These are phyloP conservation scores for Sporisorium graminicola DNA, from an alignment of 1,284 basidiomycete species.

Conservation along the genomic window DNA sequence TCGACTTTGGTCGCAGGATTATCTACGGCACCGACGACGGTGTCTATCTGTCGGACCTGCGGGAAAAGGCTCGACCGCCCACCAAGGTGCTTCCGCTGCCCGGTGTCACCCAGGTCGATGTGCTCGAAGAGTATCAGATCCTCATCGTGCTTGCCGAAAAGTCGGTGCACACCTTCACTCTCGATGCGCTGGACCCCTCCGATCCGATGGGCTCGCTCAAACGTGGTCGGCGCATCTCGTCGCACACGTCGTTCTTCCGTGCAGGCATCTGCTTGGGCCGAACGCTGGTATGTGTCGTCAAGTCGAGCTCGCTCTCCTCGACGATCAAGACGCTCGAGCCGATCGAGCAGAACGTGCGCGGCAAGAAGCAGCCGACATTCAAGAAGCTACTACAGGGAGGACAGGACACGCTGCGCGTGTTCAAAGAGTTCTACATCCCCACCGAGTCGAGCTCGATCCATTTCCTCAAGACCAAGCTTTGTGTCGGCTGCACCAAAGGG, in stretches of 20 bases:
- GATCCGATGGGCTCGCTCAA: constrained; percentile 92
- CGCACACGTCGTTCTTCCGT: constrained; percentile 98
- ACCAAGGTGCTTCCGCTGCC: constrained; percentile 88
- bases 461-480: constrained; percentile 97
- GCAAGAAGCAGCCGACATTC: constrained; percentile 83
- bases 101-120: constrained; percentile 94
- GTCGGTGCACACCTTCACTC: constrained; percentile 93
- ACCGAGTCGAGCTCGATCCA: constrained; percentile 96
- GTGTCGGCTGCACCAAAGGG: constrained; percentile 97
- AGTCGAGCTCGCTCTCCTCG: constrained; percentile 91
- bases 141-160: constrained; percentile 90
- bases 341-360: constrained; percentile 85
- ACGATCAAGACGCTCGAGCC: constrained; percentile 99
- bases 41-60: constrained; percentile 90
- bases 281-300: constrained; percentile 97
- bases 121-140: constrained; percentile 95
- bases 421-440: constrained; percentile 97
- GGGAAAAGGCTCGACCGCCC: constrained; percentile 78
- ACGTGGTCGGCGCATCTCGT: constrained; percentile 92
- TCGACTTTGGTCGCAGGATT: constrained; percentile 84
- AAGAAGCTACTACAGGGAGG: constrained; percentile 91
- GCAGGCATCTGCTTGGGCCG: constrained; percentile 91
- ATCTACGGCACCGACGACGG: constrained; percentile 98
- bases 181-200: constrained; percentile 89
- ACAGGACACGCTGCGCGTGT: constrained; percentile 92